Conservation (phyloP, 345 rosid species). For the Sapria himalayana region DNA sequence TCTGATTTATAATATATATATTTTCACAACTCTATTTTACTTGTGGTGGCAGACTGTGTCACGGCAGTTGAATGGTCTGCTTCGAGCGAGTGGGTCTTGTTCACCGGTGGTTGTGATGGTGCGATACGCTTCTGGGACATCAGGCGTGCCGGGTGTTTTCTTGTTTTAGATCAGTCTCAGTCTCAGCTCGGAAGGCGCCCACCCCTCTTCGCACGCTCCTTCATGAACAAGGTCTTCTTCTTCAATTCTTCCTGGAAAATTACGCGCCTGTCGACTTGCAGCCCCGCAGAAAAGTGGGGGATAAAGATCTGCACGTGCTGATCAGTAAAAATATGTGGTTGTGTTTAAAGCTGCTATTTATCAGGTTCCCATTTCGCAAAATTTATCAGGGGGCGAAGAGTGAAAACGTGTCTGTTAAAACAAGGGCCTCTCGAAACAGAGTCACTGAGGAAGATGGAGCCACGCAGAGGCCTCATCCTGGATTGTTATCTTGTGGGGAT, state of each 20-base stretch:
- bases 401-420: constrained; percentile 18
- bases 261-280: no score
- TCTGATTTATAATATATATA: no score
- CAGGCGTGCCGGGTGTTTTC: constrained; percentile 81
- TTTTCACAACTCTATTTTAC: no score
- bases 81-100: constrained; percentile 78
- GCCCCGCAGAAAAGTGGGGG: no score
- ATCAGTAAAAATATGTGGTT: no score
- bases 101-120: constrained; percentile 93
- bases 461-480: constrained; percentile 64
- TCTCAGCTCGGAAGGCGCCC: constrained; percentile 76
- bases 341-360: no score
- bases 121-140: constrained; percentile 98
- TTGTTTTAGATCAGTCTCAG: constrained; percentile 63
- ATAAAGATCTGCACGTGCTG: no score
- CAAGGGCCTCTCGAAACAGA: constrained; percentile 22
- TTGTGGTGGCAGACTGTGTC: constrained; percentile 50
- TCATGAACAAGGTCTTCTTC: constrained; percentile 31
- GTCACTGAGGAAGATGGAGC: constrained; percentile 29
- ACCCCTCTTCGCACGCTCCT: constrained; percentile 28
- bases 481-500: constrained; percentile 63
- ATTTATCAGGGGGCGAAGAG: constrained; percentile 21
- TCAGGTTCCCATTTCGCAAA: constrained; percentile 31
- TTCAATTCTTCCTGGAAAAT: neutral
- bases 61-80: constrained; percentile 93